A percentile compares a stretch with the other conserved stretches of the same genome.
phyloP scores from a whole-genome alignment of 1,139 yeast genomes.

The Blastobotrys apis region DNA sequence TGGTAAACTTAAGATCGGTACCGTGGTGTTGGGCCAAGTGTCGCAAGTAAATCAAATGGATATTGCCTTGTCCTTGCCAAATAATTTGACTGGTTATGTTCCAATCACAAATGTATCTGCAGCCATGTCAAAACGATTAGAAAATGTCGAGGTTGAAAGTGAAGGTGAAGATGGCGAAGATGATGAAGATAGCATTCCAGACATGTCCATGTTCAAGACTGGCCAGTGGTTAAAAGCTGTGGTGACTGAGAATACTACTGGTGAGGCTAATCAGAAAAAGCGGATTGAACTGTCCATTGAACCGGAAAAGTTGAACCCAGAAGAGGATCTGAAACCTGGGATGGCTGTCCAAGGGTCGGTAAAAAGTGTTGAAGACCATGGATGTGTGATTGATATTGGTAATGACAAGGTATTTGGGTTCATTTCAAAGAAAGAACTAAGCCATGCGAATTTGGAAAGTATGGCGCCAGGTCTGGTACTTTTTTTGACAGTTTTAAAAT shows the following conservation, averaged over 20 bases:
- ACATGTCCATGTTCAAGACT: conserved; percentile 49
- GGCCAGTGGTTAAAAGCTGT: conserved; percentile 89
- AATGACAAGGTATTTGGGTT: conserved; percentile 57
- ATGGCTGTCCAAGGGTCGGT: conserved; percentile 71
- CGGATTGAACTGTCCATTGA: conserved; percentile 71
- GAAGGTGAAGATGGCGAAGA: conserved; percentile 34
- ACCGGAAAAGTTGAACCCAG: conserved; percentile 71
- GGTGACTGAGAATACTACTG: conserved; percentile 46
- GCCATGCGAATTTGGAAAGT: conserved; percentile 30
- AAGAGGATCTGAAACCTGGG: conserved; percentile 62
- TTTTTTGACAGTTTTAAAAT: conserved; percentile 32
- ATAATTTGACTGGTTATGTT: conserved; percentile 73
- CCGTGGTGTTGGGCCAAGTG: conserved; percentile 73
- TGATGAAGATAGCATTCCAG: conserved; percentile 31
- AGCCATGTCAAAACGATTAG: conserved; percentile 55
- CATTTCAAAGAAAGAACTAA: conserved; percentile 63
- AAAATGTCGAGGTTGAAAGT: conserved; percentile 46
- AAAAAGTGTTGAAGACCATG: conserved; percentile 84
- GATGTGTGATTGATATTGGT: conserved; percentile 73
- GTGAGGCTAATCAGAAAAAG: conserved; percentile 39
- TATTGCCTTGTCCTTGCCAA: conserved; percentile 70
- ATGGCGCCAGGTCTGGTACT: conserved; percentile 41
- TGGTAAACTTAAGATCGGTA: conserved; percentile 63
- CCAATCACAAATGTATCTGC: conserved; percentile 72
- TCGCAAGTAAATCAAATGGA: conserved; percentile 57